Evolutionary conservation across 345 rosid species (phyloP), one percentile per base, ranked within the genome.

Genomic region (Linum trigynum): DNA sequence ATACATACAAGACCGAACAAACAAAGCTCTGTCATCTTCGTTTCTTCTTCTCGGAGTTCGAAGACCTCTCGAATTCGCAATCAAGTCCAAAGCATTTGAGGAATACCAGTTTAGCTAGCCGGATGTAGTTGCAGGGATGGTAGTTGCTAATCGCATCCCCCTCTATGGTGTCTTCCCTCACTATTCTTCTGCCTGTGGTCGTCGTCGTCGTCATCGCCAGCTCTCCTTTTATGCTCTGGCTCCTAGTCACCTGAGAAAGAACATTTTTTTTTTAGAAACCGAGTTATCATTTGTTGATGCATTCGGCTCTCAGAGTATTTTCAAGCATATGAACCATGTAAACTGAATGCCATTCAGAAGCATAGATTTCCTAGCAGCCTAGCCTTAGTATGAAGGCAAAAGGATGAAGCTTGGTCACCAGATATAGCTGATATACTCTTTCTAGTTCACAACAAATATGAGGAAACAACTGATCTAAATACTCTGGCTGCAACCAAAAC

Each of bases 61-160:
- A 67, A 61, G 68, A 63, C 40, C 56, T 57, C 2, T 71, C 77
- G 15, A 51, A 56, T 10, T 39, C 4, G 41, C 56, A 51, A 41
- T 79, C 81, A 11, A 79, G 65, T 0, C 85, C 85, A 2, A 82
- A 70, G 64, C 85, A 82, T 72, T 77, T 82, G 43, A 82, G 85
- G 59, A 82, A 77, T 7, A 78, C 83, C 57, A 70, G 64, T 43
- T 72, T 81, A 3, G 85, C 85, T 43, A 78, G 70, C 78, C 69
- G 76, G 38, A 79, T 66, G 71, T 79, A 79, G 66, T 77, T 65
- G 76, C 83, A 82, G 1, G 83, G 85, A 73, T 82, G 85, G 65
- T 67, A 51, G 23, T 43, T 45, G 3, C 45, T 57, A 35, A n/a
- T 11, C 9, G 73, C 61, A 23, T 78, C 77, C 40, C 43, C 51